Evolutionary conservation across 2,329 filamentous ascomycete species (phyloP), one percentile per base, ranked within the genome.

Genomic region (Coniochaeta prunicola): DNA sequence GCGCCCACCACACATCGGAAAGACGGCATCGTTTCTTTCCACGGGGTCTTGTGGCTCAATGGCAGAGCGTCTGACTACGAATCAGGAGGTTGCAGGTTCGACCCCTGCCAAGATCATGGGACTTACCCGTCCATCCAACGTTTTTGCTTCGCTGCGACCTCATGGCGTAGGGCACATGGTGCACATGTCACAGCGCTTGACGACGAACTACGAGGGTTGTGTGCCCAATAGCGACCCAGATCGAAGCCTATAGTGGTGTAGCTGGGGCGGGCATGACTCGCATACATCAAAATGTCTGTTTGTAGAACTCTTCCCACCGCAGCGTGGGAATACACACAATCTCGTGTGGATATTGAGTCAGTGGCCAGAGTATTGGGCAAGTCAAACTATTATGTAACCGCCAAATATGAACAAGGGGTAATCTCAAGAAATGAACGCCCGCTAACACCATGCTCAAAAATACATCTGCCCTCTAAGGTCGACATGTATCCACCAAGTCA

Each of bases 1-100:
- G 12, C 5, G n/a, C 24, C 6, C 13, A 3, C 24, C 21, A 28
- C 45, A 7, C 45, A 50, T 30, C 45, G 21, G 30, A 17, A 28
- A 50, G 13, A 15, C 21, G n/a, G 10, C 12, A 17, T 7, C 12
- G 9, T n/a, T 5, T 50, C 21, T 28, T 50, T 30, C 21, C 24
- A 21, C 21, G 30, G 3, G 45, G 45, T 50, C 45, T 50, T 50
- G 45, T 74, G 70, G 70, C 69, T 69, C 69, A 72, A 72, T 74
- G 72, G 67, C 72, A 75, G 73, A 72, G 71, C 72, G 72, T 74
- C 71, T 75, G 72, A 75, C 73, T 74, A 74, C 73, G 71, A 74
- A 62, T 62, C 61, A 62, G 61, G 61, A 62, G 61, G 60, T 62
- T 61, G 57, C 61, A 62, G 61, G 61, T 62, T 62, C 61, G 61